These are phyloP conservation scores for Populus pruinosa DNA, from an alignment of 345 rosid species.

Conservation along the genomic window DNA sequence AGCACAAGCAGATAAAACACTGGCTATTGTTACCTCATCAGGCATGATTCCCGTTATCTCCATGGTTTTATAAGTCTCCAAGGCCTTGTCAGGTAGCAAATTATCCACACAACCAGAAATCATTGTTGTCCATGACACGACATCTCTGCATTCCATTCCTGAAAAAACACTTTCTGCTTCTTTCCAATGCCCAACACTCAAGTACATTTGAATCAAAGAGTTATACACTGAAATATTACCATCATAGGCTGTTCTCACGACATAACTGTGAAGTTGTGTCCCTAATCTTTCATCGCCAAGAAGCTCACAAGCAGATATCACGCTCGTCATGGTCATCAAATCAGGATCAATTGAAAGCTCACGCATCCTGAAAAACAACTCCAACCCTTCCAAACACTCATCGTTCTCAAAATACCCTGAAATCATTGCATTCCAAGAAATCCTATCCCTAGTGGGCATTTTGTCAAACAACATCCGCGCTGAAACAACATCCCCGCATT, in stretches of 20 bases:
- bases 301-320: conserved; percentile 35
- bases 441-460: conserved; percentile 70
- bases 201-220: conserved; percentile 25
- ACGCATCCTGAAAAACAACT: conserved; percentile 63
- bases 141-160: conserved; percentile 21
- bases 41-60: conserved; percentile 20
- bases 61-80: conserved; percentile 28
- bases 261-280: conserved; percentile 39
- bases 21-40: conserved; percentile 29
- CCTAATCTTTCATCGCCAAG: conserved; percentile 62
- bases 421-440: conserved; percentile 94
- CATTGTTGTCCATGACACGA: conserved; percentile 36
- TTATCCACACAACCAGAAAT: conserved; percentile 25
- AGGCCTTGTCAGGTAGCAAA: conserved; percentile 21
- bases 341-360: conserved; percentile 66
- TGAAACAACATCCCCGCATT: conserved; percentile 52
- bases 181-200: conserved; percentile 15
- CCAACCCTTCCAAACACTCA: conserved; percentile 57
- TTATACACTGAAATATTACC: conserved; percentile 22
- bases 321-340: conserved; percentile 82
- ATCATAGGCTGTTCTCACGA: conserved; percentile 9
- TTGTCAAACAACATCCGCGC: conserved; percentile 65
- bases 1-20: conserved; percentile 30
- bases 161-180: conserved; percentile 29
- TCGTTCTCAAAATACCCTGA: conserved; percentile 80